Percentiles rank a stretch among this genome's conserved stretches.
Conservation (phyloP, 768 basidiomycete genomes). For the Mycena chlorophos region DNA sequence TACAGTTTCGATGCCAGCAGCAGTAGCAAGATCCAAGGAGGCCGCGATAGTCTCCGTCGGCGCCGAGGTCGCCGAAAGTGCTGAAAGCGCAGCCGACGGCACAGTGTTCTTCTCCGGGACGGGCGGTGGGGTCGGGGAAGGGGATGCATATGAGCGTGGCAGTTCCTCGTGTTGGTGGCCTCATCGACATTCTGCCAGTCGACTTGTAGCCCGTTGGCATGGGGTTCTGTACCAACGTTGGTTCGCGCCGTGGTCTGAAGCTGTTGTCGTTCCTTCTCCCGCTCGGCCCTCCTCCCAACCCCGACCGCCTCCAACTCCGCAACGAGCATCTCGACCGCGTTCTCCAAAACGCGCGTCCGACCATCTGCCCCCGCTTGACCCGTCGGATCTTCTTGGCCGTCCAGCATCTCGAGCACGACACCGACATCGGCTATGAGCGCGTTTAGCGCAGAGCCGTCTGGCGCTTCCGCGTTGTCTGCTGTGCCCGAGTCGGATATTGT, state of each 20-base stretch:
- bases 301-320: constrained; percentile 55
- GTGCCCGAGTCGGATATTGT: no score
- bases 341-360: constrained; percentile 49
- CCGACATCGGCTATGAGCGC: constrained; percentile 35
- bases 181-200: no score
- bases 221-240: not conserved
- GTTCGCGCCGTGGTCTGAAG: not conserved
- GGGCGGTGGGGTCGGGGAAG: no score
- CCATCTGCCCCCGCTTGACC: constrained; percentile 50
- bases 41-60: no score
- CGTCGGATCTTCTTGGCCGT: constrained; percentile 26
- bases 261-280: not conserved
- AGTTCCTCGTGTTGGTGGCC: no score
- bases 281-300: constrained; percentile 23
- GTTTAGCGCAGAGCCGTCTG: constrained; percentile 47
- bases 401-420: constrained; percentile 33
- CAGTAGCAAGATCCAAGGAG: no score
- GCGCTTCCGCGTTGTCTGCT: constrained; percentile 15
- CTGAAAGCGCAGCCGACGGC: no score
- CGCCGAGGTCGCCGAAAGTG: no score
- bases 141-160: no score
- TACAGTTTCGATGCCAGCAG: no score
- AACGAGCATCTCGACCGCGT: constrained; percentile 51
- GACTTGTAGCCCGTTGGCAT: no score
- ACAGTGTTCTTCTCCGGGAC: no score